Percentiles rank a stretch among this genome's conserved stretches.
These are phyloP conservation scores for Thymus mandschuricus DNA, from an alignment of 257 asterid genomes.

Conservation along the genomic window DNA sequence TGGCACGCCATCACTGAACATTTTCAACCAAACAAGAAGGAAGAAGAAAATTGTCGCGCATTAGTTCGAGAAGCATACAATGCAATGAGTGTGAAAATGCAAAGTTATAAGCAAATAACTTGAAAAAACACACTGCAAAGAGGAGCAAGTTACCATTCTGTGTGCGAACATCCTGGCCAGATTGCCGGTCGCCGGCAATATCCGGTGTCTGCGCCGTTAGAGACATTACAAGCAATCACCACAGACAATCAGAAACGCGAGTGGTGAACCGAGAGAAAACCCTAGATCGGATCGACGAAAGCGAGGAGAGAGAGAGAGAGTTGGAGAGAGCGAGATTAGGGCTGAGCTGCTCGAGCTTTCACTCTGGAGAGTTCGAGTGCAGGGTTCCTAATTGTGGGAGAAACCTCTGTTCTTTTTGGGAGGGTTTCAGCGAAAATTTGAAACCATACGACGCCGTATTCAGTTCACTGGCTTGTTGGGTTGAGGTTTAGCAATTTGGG, in stretches of 20 bases:
- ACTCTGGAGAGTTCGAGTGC: conserved; percentile 34
- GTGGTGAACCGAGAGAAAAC: conserved; percentile 27
- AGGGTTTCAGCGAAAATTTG: conserved; percentile 33
- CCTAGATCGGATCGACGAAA: conserved; percentile 43
- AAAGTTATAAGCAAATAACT: background rate
- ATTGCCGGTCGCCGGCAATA: conserved; percentile 92
- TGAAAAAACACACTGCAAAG: background rate
- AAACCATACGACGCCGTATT: conserved; percentile 28
- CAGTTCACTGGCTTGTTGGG: background rate
- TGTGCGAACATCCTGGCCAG: conserved; percentile 94
- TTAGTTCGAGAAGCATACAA: background rate
- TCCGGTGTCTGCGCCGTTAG: conserved; percentile 58
- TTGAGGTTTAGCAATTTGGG: conserved; percentile 6
- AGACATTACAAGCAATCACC: conserved; percentile 43
- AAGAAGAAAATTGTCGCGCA: background rate
- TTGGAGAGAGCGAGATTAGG: conserved; percentile 14
- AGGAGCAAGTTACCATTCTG: conserved; percentile 60
- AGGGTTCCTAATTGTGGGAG: conserved; percentile 22
- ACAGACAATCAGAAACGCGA: background rate
- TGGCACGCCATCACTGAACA: conserved; percentile 85
- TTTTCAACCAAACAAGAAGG: background rate
- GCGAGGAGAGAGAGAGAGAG: conserved; percentile 13
- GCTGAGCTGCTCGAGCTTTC: conserved; percentile 16
- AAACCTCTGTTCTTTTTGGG: conserved; percentile 18
- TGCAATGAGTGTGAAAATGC: background rate